Base-by-base conservation (phyloP, 2,329 filamentous ascomycete genomes). In the Neodidymelliopsis sp. region DNA sequence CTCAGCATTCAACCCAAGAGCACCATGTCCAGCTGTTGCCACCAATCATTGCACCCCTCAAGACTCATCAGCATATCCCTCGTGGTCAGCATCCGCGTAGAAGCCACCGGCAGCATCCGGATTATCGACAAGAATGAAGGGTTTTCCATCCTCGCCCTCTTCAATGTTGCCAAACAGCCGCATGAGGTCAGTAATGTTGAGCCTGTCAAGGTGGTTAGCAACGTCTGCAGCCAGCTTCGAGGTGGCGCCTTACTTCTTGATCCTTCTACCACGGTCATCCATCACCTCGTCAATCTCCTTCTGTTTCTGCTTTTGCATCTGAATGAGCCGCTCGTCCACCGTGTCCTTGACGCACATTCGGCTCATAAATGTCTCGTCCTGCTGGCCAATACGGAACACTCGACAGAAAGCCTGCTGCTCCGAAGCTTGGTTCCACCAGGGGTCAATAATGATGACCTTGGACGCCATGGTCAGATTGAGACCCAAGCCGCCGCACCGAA, bases 341-440 rank as follows among this genome's bases (percentile, higher is more conserved):
- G 79, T 81, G 4, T 80, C 74, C 1, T 74, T 68, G 0, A 85
- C 75, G 1, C 84, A 69, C 24, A 91, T 75, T 0, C 84, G 78
- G 0, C 82, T 77, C 48, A 88, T 79, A 9, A 82, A 74, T 0
- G 86, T 85, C 24, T 82, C 73, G 30, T 85, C 81, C 0, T 63
- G 53, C 54, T 93, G 89, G 0, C 87, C 87, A 2, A 86, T 84
- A 4, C 88, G 79, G 57, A 81, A 82, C 0, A 90, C 81, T 0
- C 88, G 81, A 1, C 77, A 81, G 61, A 83, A 83, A 0, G 82
- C 85, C 59, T 90, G 88, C n/a, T 84, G 73, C 57, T 90, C 85
- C 0, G 77, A 67, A 0, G 79, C 75, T 1, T 69, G 69, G 47
- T 90, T 89, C 83, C 84, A 90, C 77, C 76, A 79, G 0, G 75